Base-by-base conservation (phyloP, 2,329 filamentous ascomycete species). In the Fusarium acutatum region DNA sequence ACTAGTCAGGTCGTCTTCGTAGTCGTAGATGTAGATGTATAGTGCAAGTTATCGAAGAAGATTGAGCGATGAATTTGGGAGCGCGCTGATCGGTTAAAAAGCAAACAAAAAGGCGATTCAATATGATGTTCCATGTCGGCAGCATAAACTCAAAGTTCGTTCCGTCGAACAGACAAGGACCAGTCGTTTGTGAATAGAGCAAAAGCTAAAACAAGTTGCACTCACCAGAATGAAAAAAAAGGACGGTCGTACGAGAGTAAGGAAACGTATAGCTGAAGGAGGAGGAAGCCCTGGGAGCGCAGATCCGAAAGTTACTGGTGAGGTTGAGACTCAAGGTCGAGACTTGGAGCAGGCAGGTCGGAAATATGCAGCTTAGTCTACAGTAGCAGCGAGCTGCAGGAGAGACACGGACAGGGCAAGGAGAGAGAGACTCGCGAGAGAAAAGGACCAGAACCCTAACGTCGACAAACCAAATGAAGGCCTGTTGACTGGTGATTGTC, bases 401-500 rank as follows among this genome's bases (percentile, higher is more conserved):
- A 75, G 71, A 78, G 80, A 79, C 69, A 67, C 71, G 67, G 69
- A 76, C 72, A 69, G 72, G 73, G 65, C 67, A 65, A 71, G n/a
- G n/a, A 54, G 64, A 74, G 49, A 32, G 46, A 59, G 65, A 71
- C 79, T 82, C 78, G 78, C 79, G 79, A 77, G 78, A 80, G 71
- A 76, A 77, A 76, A 77, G 72, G 69, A 77, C 79, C 78, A 65
- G 78, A 80, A 80, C 76, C 76, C 79, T 67, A 65, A 70, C 52
- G 75, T 80, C 78, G 69, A 80, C 78, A 79, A 79, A 79, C 72
- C 69, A 70, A 70, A 68, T 62, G 61, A 71, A 73, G 75, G 77
- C 78, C 78, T 80, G 79, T 76, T 53, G 81, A 82, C 78, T 77
- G 60, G 54, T 61, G 57, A 46, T 82, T 82, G 80, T 81, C 80